phyloP scores from a whole-genome alignment of 371 early-diverging fungal species.

The Mucor sp. region DNA sequence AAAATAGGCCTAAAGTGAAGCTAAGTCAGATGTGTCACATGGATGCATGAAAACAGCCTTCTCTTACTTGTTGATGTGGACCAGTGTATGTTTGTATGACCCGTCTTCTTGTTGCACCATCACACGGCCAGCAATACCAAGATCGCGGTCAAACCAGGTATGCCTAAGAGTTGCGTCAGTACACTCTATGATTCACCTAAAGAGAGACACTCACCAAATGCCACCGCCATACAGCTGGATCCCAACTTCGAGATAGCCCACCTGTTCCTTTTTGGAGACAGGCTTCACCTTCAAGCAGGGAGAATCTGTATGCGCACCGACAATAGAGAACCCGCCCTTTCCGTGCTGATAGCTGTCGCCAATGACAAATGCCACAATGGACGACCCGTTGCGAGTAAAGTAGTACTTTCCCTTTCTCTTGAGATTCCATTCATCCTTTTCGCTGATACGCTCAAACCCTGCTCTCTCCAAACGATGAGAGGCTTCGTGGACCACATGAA shows the following conservation, averaged over 20 bases:
- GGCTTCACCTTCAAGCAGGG: conserved; percentile 97
- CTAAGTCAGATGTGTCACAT: background rate
- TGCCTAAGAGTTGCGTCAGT: conserved; percentile 60
- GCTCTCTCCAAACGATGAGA: conserved; percentile 60
- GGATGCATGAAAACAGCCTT: background rate
- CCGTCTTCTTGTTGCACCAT: conserved; percentile 77
- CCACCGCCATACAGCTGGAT: conserved; percentile 94
- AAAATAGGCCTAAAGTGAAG: conserved; percentile 68
- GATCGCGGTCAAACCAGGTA: conserved; percentile 98
- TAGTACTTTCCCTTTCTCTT: conserved; percentile 84
- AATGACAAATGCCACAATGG: conserved; percentile 90
- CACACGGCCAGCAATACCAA: conserved; percentile 95
- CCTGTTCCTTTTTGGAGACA: conserved; percentile 81
- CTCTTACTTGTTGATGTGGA: conserved; percentile 67
- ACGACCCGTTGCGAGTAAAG: conserved; percentile 87
- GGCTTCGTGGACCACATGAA: conserved; percentile 84
- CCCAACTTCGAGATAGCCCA: conserved; percentile 90
- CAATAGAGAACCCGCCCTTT: conserved; percentile 84
- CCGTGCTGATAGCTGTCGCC: conserved; percentile 81
- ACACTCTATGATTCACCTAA: background rate
- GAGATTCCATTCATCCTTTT: conserved; percentile 78
- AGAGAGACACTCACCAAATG: conserved; percentile 64
- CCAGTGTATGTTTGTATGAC: conserved; percentile 70
- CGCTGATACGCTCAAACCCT: conserved; percentile 83
- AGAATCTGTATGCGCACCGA: conserved; percentile 97